Base-by-base conservation (phyloP, 1,284 basidiomycete genomes). In the Moesziomyces sp. region DNA sequence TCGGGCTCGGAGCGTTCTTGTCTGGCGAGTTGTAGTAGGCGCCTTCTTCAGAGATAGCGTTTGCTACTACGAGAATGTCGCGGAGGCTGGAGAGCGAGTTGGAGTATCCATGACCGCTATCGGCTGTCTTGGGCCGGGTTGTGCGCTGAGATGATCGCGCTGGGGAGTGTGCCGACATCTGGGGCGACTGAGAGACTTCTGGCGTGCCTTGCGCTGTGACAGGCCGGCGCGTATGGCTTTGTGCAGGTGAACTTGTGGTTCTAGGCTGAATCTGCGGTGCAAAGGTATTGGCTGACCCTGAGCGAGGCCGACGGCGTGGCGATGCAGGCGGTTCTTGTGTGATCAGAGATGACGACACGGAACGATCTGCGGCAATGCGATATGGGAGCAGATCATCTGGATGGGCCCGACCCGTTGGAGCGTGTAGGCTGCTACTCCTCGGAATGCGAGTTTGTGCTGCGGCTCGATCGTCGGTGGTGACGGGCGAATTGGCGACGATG, bases 211-310 rank as follows among this genome's bases (percentile, higher is more conserved):
- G 65, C 7, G 52, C 51, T 3, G 60, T 64, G 10, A 42, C 0
- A 0, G 70, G 60, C 5, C 64, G 50, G 14, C 57, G 52, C 10
- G 43, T 8, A 1, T 64, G 50, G 55, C 46, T 40, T 44, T 54
- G 54, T 19, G 30, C 23, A 18, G 65, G 58, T 30, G 65, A 68
- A 49, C 71, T 74, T 13, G 71, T 74, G 14, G 71, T 74, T 13
- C 71, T 46, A 8, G 71, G 71, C 46, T 64, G 71, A 18, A 74
- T 74, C 7, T 68, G 59, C 40, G 70, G 70, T 7, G 64, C 23
- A 34, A 58, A 64, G 4, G 49, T 16, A 18, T 34, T 52, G 5
- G 46, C 56, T 0, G 62, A 66, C 21, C 69, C 56, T 9, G 69
- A 66, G 7, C 55, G 63, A 26, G 63, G 63, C 13, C 69, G 59